A percentile compares a stretch with the other conserved stretches of the same genome.
Conservation (phyloP, 495 filamentous ascomycete genomes). For the Neurospora pannonica region DNA sequence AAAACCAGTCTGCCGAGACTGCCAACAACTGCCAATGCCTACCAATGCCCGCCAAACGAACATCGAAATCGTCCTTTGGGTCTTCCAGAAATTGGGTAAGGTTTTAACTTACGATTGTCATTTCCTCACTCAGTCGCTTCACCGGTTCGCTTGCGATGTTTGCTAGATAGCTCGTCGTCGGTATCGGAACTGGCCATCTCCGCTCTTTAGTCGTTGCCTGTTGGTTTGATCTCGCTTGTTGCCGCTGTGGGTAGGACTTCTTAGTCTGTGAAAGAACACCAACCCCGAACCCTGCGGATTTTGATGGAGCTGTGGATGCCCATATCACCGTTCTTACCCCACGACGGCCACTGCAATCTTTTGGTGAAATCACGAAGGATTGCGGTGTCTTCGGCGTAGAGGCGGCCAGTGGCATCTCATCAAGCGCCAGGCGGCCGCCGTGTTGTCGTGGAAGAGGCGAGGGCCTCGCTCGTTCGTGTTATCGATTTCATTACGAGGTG, state of each 20-base stretch:
- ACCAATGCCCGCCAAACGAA: not conserved
- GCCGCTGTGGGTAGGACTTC: not conserved
- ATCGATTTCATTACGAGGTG: not conserved
- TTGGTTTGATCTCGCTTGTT: not conserved
- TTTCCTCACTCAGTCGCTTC: not conserved
- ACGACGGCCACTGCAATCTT: not conserved
- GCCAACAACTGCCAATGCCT: not conserved
- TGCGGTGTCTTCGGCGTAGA: not conserved
- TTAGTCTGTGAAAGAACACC: not conserved
- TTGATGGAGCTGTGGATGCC: not conserved
- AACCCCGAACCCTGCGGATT: not conserved
- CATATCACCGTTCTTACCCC: not conserved
- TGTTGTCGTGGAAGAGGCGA: not conserved
- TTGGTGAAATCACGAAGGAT: not conserved
- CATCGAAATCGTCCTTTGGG: not conserved
- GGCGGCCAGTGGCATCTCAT: not conserved
- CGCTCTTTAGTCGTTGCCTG: not conserved
- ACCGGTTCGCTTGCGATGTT: not conserved
- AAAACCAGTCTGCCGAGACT: not conserved
- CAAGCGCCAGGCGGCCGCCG: not conserved
- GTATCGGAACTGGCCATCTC: not conserved
- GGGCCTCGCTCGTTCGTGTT: not conserved
- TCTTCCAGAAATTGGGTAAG: not conserved
- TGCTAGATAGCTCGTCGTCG: not conserved
- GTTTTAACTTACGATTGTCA: not conserved